A percentile compares a stretch with the other conserved stretches of the same genome.
These are phyloP conservation scores for Chalara sp. DNA, from an alignment of 2,329 filamentous ascomycete species.

Conservation along the genomic window DNA sequence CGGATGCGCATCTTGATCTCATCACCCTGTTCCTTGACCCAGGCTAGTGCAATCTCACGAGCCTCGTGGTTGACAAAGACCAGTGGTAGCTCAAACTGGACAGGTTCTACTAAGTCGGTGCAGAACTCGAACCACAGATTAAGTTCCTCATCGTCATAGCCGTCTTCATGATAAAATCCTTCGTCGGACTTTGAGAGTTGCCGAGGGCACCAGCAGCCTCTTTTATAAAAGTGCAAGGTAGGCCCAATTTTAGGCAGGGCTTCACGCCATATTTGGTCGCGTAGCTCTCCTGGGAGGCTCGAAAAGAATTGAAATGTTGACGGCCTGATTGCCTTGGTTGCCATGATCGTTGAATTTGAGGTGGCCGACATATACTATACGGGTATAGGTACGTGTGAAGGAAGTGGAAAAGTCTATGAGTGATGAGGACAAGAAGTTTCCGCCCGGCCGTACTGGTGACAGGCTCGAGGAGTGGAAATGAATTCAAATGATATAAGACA, in stretches of 20 bases:
- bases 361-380: not conserved
- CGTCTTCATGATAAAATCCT: not conserved
- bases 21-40: not conserved
- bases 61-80: slow-evolving; percentile 1
- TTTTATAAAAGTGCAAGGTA: not conserved
- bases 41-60: not conserved
- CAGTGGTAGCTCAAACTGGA: not conserved
- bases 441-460: no score
- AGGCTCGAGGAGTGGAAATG: no score
- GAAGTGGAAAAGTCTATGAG: not conserved
- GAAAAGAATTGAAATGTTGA: not conserved
- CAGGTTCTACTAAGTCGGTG: not conserved
- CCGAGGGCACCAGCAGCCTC: not conserved
- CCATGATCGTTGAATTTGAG: not conserved
- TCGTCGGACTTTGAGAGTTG: not conserved
- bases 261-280: slow-evolving; percentile 1
- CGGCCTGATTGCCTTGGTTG: not conserved
- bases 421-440: no score
- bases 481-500: no score
- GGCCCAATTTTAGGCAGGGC: not conserved
- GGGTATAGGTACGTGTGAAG: not conserved
- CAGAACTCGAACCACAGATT: not conserved
- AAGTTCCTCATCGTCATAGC: not conserved
- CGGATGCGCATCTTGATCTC: not conserved
- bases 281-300: not conserved